These are phyloP conservation scores for Begonia masoniana DNA, from an alignment of 306 rosid genomes.

Conservation along the genomic window DNA sequence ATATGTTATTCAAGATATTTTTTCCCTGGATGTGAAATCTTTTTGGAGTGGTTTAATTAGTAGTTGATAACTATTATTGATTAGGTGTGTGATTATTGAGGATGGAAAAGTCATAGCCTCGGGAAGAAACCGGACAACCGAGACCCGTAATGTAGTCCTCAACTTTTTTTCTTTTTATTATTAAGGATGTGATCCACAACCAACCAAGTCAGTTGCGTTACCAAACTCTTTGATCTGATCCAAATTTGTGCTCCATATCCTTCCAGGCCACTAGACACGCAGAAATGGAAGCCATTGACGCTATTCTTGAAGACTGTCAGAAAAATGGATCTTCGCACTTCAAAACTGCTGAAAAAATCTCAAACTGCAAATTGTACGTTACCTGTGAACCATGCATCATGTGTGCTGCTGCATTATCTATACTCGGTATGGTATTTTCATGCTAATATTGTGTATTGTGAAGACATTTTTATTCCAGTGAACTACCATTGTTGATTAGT, in stretches of 20 bases:
- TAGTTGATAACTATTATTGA: slow-evolving; percentile 14
- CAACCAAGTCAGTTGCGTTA: too few relatives aligned
- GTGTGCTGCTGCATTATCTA: slow-evolving; percentile 83
- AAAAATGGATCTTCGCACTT: slow-evolving; percentile 40
- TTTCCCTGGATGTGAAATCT: background rate
- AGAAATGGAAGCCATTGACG: slow-evolving; percentile 93
- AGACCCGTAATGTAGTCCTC: slow-evolving; percentile 63
- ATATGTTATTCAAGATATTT: background rate
- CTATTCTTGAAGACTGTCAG: slow-evolving; percentile 62
- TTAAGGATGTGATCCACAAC: too few relatives aligned
- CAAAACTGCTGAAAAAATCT: slow-evolving; percentile 49
- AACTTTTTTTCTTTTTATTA: slow-evolving; percentile 1
- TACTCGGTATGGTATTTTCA: slow-evolving; percentile 32
- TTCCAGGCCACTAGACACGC: slow-evolving; percentile 91
- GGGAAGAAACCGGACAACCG: slow-evolving; percentile 78
- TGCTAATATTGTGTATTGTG: slow-evolving; percentile 2
- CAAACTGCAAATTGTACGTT: slow-evolving; percentile 66
- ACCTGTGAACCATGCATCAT: slow-evolving; percentile 96
- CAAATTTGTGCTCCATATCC: background rate
- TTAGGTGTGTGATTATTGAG: slow-evolving; percentile 72
- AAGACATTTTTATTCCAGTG: too few relatives aligned
- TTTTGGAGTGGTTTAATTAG: slow-evolving; percentile 6
- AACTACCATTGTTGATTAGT: too few relatives aligned
- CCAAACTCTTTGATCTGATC: too few relatives aligned
- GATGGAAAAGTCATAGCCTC: slow-evolving; percentile 59